Conservation (phyloP, 805 yeast species). For the Zygosaccharomyces gambellarensis region DNA sequence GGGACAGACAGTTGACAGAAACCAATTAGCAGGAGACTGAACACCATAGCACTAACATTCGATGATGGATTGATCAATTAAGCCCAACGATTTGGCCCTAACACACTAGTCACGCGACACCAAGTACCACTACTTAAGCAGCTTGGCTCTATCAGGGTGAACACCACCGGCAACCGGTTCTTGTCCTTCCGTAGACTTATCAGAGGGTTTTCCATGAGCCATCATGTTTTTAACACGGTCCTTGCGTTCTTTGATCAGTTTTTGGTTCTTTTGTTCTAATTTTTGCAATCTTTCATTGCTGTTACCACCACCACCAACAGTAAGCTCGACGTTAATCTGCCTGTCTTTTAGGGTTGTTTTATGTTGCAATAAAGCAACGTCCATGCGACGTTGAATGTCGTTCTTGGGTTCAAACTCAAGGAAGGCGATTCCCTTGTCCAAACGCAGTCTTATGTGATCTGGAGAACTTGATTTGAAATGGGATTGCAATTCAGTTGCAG, state of each 20-base stretch:
- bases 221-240: conserved; percentile 49
- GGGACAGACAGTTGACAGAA: not conserved
- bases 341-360: conserved; percentile 65
- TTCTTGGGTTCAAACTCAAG: conserved; percentile 63
- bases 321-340: conserved; percentile 89
- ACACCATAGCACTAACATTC: conserved; percentile 4
- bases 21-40: not conserved
- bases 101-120: not conserved
- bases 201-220: conserved; percentile 34
- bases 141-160: conserved; percentile 63
- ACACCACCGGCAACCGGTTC: conserved; percentile 20
- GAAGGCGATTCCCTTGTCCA: conserved; percentile 88
- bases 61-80: conserved; percentile 6
- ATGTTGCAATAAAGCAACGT: conserved; percentile 77
- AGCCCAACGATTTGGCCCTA: not conserved
- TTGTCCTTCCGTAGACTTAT: conserved; percentile 9
- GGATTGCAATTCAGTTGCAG: conserved; percentile 53
- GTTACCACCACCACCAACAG: conserved; percentile 98
- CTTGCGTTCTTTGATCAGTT: conserved; percentile 64
- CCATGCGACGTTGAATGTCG: conserved; percentile 75
- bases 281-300: conserved; percentile 62
- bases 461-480: conserved; percentile 78
- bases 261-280: conserved; percentile 72
- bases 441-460: conserved; percentile 68
- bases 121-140: conserved; percentile 16